These are phyloP conservation scores for Candida methanosorbosa DNA, from an alignment of 805 yeast genomes.

Conservation along the genomic window DNA sequence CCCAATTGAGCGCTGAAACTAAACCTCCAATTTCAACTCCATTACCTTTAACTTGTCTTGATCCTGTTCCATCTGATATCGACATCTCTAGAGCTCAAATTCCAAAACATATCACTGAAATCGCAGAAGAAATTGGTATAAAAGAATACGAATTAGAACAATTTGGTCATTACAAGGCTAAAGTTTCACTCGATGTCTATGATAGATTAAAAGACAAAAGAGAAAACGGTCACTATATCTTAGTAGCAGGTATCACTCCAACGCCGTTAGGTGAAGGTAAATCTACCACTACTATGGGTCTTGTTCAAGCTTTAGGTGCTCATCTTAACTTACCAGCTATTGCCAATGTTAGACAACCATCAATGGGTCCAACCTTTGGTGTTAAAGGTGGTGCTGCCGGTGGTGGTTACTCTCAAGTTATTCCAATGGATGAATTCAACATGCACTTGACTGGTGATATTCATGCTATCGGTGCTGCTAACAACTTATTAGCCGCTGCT, in stretches of 20 bases:
- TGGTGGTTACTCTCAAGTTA: slow-evolving; percentile 82
- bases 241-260: slow-evolving; percentile 81
- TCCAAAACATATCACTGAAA: slow-evolving; percentile 60
- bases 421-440: slow-evolving; percentile 85
- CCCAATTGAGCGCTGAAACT: slow-evolving; percentile 17
- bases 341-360: slow-evolving; percentile 81
- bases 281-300: slow-evolving; percentile 76
- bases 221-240: slow-evolving; percentile 60
- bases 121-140: slow-evolving; percentile 64
- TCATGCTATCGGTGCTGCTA: slow-evolving; percentile 78
- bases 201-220: slow-evolving; percentile 51
- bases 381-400: slow-evolving; percentile 90
- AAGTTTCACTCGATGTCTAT: slow-evolving; percentile 55
- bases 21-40: slow-evolving; percentile 37
- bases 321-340: slow-evolving; percentile 60
- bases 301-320: slow-evolving; percentile 75
- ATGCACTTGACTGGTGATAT: slow-evolving; percentile 83
- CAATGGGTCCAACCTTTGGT: slow-evolving; percentile 87
- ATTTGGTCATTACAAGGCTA: slow-evolving; percentile 70
- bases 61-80: slow-evolving; percentile 75
- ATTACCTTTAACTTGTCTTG: slow-evolving; percentile 43
- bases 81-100: slow-evolving; percentile 70
- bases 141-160: slow-evolving; percentile 62
- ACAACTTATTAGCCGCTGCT: slow-evolving; percentile 76
- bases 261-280: slow-evolving; percentile 85